Evolutionary conservation across 768 basidiomycete species (phyloP).

Genomic region (Hysterangium stoloniferum): DNA sequence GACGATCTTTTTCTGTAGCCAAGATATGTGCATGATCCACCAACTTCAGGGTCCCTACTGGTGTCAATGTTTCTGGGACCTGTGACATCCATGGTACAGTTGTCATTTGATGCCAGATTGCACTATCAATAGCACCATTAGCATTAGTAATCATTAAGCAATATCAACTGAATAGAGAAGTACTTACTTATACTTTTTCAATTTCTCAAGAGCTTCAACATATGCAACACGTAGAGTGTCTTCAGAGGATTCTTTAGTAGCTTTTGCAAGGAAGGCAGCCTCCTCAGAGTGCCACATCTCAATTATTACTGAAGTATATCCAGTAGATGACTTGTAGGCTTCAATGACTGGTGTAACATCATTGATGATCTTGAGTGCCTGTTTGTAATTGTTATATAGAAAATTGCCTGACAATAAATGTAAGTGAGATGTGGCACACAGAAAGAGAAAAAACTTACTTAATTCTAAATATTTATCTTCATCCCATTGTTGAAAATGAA

Average conservation of each 20-base stretch:
- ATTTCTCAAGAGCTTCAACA: neutral
- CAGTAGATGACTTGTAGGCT: neutral
- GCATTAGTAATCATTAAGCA: neutral
- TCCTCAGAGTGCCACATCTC: neutral
- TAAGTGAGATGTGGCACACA: neutral
- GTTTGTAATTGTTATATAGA: slow-evolving; percentile 5
- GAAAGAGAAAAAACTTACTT: slow-evolving; percentile 4
- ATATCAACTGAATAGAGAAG: neutral
- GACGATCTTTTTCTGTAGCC: neutral
- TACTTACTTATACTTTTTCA: neutral
- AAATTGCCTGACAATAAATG: neutral
- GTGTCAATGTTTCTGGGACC: neutral
- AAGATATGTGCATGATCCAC: neutral
- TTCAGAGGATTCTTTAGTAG: slow-evolving; percentile 5
- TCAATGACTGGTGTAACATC: neutral
- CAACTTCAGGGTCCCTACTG: too few relatives aligned
- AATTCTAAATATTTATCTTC: slow-evolving; percentile 16
- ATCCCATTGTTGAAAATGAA: slow-evolving; percentile 18
- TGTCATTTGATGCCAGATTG: neutral
- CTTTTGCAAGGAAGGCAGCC: neutral
- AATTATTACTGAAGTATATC: neutral
- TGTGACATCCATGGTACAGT: neutral
- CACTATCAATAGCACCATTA: neutral
- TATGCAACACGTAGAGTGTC: neutral
- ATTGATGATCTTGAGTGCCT: neutral